Evolutionary conservation across 768 basidiomycete species (phyloP).

Genomic region (Russula brevipes): DNA sequence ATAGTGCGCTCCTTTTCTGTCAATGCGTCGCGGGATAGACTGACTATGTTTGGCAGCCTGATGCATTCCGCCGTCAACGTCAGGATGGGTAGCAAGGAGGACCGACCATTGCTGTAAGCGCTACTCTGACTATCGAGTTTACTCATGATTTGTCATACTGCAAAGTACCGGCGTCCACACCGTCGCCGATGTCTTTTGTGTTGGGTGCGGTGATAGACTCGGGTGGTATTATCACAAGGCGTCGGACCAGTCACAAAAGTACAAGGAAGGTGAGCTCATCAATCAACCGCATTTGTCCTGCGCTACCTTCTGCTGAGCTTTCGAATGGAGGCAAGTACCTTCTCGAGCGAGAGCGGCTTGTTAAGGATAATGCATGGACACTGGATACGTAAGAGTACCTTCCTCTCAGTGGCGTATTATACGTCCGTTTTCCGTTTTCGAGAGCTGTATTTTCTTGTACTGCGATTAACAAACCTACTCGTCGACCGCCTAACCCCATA

Average conservation of each 20-base stretch:
- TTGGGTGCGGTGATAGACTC: conserved; percentile 71
- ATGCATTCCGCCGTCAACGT: conserved; percentile 76
- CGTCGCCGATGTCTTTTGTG: conserved; percentile 74
- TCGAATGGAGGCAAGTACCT: conserved; percentile 65
- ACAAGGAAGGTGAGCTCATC: conserved; percentile 66
- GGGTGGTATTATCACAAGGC: conserved; percentile 86
- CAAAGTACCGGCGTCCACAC: conserved; percentile 73
- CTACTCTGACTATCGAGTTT: neutral
- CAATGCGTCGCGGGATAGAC: neutral
- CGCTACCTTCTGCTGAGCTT: neutral
- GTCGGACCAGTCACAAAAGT: conserved; percentile 69
- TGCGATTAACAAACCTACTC: neutral
- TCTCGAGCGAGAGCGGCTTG: conserved; percentile 69
- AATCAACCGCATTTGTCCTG: neutral
- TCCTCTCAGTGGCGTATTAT: neutral
- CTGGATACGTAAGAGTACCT: conserved; percentile 41
- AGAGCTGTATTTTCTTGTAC: neutral
- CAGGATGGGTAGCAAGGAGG: conserved; percentile 67
- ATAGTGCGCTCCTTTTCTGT: conserved; percentile 47
- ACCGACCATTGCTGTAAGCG: conserved; percentile 62
- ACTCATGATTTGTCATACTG: conserved; percentile 6
- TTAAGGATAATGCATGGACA: conserved; percentile 80
- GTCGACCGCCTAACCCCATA: conserved; percentile 29
- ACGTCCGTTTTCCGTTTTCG: neutral
- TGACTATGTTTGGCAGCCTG: conserved; percentile 41